Conservation (phyloP, 2,329 filamentous ascomycete species). For the Xylaria sp. region DNA sequence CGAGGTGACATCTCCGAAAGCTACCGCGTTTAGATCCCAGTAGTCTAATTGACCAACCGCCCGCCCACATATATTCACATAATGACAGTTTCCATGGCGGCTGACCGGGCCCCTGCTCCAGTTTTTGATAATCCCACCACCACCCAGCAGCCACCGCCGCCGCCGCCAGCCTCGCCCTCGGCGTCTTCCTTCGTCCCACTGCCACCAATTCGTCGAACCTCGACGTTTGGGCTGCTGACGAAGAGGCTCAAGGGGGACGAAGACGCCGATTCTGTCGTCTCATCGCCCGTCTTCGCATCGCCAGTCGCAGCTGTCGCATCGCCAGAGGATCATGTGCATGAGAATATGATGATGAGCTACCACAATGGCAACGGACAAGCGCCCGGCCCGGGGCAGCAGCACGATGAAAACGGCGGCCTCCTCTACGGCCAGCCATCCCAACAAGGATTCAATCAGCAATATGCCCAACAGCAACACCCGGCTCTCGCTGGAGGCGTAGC, state of each 20-base stretch:
- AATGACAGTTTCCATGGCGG: constrained; percentile 33
- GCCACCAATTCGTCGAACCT: constrained; percentile 61
- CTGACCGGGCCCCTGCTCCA: constrained; percentile 25
- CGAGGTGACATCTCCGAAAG: constrained; percentile 33
- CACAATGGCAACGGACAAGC: constrained; percentile 35
- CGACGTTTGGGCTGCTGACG: constrained; percentile 54
- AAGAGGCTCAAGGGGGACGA: constrained; percentile 42
- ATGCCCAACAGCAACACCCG: constrained; percentile 18
- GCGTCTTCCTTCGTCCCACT: constrained; percentile 58
- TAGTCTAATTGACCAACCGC: constrained; percentile 30
- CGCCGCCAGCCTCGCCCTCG: constrained; percentile 24
- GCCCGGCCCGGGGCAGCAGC: constrained; percentile 10
- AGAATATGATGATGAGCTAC: constrained; percentile 24
- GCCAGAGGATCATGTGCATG: constrained; percentile 29
- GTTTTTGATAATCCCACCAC: constrained; percentile 16
- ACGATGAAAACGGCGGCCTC: constrained; percentile 12
- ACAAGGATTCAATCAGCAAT: constrained; percentile 19
- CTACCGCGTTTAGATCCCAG: constrained; percentile 28
- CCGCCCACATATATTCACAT: constrained; percentile 26
- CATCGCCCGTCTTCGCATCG: too few species aligned
- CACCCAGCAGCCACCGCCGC: too few species aligned
- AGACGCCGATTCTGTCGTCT: constrained; percentile 28
- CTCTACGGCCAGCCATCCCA: constrained; percentile 31
- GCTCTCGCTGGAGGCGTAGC: constrained; percentile 5
- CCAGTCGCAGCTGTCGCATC: too few species aligned